Evolutionary conservation across 805 yeast genomes (phyloP), one percentile per base, ranked within the genome.

Genomic region (Lachancea quebecensis): DNA sequence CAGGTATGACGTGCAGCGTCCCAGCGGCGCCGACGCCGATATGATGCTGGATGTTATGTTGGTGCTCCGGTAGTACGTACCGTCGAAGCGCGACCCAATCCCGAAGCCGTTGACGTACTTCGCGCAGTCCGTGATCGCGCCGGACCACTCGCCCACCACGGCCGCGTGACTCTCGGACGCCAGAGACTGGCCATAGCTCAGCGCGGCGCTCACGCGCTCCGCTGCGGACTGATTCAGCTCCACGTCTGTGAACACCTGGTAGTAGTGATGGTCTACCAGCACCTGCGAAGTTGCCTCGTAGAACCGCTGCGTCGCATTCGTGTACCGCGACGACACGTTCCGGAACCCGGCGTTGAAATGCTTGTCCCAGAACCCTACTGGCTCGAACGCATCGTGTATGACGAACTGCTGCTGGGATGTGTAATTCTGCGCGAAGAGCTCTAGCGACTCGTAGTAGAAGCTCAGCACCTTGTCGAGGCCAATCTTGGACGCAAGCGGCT

Each of bases 201-300:
- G 66, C 50, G 59, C 64, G 58, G 58, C 65, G 46, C 56, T 50
- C 3, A 59, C 27, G 58, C 74, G 56, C 48, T 64, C 50, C 45
- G 48, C 45, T 56, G 63, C 59, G 49, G 71, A 42, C 47, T 64
- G 72, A 41, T 68, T 56, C 45, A 88, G 73, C 65, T 85, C 85
- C 21, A 70, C 78, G 34, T 72, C 72, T 12, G 81, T 72, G 64
- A 91, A 90, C 16, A 88, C 91, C 68, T 89, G 95, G 67, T 90
- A 90, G 62, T 83, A 87, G 67, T 90, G 96, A 67, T 87, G 95
- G 63, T 90, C 96, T 41, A 89, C 71, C 28, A 86, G 74, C 39
- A 85, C 81, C 31, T 10, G 31, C 9, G 31, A 11, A 29, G 9
- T 11, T 11, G 11, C n/a, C n/a, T n/a, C n/a, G n/a, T n/a, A n/a